A percentile compares a stretch with the other conserved stretches of the same genome.
These are phyloP conservation scores for Pseudopithomyces chartarum DNA, from an alignment of 2,329 filamentous ascomycete species.

Conservation along the genomic window DNA sequence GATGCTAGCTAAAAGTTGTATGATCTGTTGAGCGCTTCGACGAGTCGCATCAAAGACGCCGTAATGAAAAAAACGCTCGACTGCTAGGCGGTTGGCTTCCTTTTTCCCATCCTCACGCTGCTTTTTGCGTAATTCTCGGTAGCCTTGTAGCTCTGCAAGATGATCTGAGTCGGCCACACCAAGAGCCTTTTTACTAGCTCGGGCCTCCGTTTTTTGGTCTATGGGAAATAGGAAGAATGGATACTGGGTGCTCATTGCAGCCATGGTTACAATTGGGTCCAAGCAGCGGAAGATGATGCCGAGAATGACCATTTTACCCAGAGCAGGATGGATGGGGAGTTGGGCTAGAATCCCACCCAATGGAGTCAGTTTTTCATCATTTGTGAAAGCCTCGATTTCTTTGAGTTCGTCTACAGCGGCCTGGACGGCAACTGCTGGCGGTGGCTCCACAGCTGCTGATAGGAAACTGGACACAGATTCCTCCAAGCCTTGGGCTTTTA, in stretches of 20 bases:
- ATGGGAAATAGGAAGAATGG: not conserved
- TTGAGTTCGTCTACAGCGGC: slow-evolving; percentile 1
- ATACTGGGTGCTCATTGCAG: not conserved
- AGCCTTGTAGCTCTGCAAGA: not conserved
- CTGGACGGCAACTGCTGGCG: not conserved
- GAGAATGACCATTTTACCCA: slow-evolving; percentile 9
- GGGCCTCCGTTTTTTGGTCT: not conserved
- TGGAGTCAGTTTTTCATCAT: slow-evolving; percentile 6
- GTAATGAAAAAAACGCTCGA: not conserved
- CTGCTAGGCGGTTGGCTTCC: not conserved
- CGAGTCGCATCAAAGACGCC: not conserved
- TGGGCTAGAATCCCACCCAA: slow-evolving; percentile 1
- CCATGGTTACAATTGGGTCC: slow-evolving; percentile 5
- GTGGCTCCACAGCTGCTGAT: slow-evolving; percentile 8
- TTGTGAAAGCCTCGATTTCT: slow-evolving; percentile 6
- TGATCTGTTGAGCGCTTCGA: not conserved
- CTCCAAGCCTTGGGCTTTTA: slow-evolving; percentile 7
- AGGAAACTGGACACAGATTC: slow-evolving; percentile 5
- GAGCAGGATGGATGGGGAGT: slow-evolving; percentile 7
- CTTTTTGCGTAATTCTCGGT: not conserved
- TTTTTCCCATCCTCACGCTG: not conserved
- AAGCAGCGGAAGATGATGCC: slow-evolving; percentile 12
- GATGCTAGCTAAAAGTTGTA: not conserved
- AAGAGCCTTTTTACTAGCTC: not conserved
- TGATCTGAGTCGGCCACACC: slow-evolving; percentile 4